phyloP scores from a whole-genome alignment of 2,329 filamentous ascomycete species.

The Malbranchea zuffiana region DNA sequence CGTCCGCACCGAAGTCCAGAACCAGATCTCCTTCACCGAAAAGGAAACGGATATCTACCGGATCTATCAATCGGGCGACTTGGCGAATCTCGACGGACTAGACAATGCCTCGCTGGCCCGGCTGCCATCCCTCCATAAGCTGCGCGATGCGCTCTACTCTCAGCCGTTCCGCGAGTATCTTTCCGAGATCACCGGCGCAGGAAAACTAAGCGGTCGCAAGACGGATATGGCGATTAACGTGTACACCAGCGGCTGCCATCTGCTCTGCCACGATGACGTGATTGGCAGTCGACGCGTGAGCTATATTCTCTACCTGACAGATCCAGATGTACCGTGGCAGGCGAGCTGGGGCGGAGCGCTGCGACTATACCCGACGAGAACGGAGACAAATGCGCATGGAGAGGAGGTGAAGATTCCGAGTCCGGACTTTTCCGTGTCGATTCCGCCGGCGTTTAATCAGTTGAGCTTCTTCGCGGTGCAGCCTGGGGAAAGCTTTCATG shows the following conservation, averaged over 20 bases:
- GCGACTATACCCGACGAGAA: conserved; percentile 66
- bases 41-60: conserved; percentile 99
- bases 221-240: conserved; percentile 99
- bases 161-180: conserved; percentile 80
- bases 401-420: conserved; percentile 67
- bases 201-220: conserved; percentile 79
- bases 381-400: conserved; percentile 56
- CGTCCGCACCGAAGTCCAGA: conserved; percentile 78
- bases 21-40: conserved; percentile 87
- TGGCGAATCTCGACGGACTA: conserved; percentile 91
- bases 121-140: conserved; percentile 74
- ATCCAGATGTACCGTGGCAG: conserved; percentile 85
- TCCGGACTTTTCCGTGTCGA: conserved; percentile 66
- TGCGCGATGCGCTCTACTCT: conserved; percentile 94
- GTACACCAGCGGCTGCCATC: conserved; percentile 89
- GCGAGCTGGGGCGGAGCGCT: conserved; percentile 86
- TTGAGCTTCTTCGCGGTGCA: conserved; percentile 96
- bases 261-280: conserved; percentile 95
- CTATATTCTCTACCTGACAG: conserved; percentile 92
- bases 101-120: conserved; percentile 75
- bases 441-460: conserved; percentile 94
- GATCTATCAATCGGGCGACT: conserved; percentile 95
- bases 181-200: conserved; percentile 72
- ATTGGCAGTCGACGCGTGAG: conserved; percentile 93
- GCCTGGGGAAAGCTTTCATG: conserved; percentile 97